phyloP scores from a whole-genome alignment of 2,329 filamentous ascomycete genomes.

The Pyrenophora tritici-repentis region DNA sequence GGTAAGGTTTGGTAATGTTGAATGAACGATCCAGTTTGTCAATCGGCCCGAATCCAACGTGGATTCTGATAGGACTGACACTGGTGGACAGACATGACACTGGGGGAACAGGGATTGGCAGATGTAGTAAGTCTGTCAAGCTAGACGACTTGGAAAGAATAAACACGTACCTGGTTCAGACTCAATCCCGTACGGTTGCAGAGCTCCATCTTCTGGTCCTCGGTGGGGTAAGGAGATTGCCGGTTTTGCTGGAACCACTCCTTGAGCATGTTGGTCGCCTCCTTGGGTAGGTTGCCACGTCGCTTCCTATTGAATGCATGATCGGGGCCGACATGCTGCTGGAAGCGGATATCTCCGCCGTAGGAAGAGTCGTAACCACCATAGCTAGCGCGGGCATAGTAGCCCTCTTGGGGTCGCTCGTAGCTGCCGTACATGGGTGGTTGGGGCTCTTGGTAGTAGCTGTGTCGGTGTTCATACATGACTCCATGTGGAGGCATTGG shows the following conservation, averaged over 20 bases:
- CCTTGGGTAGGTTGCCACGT: slow-evolving; percentile 87
- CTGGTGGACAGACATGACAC: slow-evolving; percentile 10
- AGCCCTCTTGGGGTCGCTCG: slow-evolving; percentile 25
- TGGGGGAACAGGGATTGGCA: slow-evolving; percentile 13
- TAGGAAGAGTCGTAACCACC: slow-evolving; percentile 27
- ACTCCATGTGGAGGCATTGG: slow-evolving; percentile 11
- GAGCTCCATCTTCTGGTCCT: slow-evolving; percentile 84
- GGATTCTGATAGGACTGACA: slow-evolving; percentile 6
- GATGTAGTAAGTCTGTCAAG: slow-evolving; percentile 37
- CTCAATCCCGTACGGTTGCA: slow-evolving; percentile 77
- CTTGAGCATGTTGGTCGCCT: slow-evolving; percentile 80
- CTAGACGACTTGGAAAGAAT: slow-evolving; percentile 31
- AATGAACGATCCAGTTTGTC: not conserved
- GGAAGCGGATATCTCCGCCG: slow-evolving; percentile 35
- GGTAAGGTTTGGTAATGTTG: not conserved
- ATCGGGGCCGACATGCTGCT: slow-evolving; percentile 34
- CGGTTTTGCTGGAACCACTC: slow-evolving; percentile 68
- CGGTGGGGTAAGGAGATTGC: slow-evolving; percentile 78
- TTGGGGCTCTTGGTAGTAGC: slow-evolving; percentile 37
- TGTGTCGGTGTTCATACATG: slow-evolving; percentile 29
- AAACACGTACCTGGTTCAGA: slow-evolving; percentile 65
- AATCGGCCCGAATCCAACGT: slow-evolving; percentile 10
- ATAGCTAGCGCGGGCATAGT: slow-evolving; percentile 25
- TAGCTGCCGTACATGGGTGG: slow-evolving; percentile 23
- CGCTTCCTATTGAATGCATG: slow-evolving; percentile 57